Base-by-base conservation (phyloP, 768 basidiomycete species). In the Tylopilus sp. region DNA sequence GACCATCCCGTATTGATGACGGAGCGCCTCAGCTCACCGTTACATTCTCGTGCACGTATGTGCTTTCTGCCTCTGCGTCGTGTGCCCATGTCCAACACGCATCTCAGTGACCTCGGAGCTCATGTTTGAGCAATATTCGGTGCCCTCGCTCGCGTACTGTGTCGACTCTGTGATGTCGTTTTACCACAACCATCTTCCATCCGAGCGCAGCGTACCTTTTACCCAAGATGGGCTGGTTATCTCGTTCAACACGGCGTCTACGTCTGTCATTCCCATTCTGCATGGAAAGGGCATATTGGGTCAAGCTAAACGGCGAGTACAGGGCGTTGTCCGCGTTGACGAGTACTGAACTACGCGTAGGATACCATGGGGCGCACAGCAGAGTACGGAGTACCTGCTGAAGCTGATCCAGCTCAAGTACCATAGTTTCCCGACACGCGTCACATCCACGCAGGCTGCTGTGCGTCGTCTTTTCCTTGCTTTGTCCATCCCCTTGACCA, bases 361-460 rank as follows among this genome's bases (percentile, higher is more conserved):
- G 56, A 90, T 99, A 69, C 89, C 92, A 4, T 98, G 93, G 91
- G 97, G 97, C 23, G 82, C 88, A 22, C 80, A 83, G 2, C 95
- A 98, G 61, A 83, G 92, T 1, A 83, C 91, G 0, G 97, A 99
- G 49, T 89, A 97, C 62, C 78, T 98, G 45, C 81, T 95, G 53
- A 97, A 94, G 64, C 83, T 95, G 20, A 84, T 95, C 38, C 95
- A 98, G 64, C 79, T 98, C 31, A 99, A 98, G 69, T 97, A 98
- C 65, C 88, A 95, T 23, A 86, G 78, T 41, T 98, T 98, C 67
- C 90, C 92, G 6, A 88, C 87, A 1, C 84, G 91, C 39, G 81
- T 98, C 11, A 88, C 88, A 0, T 64, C 79, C 15, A 63, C 74
- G 0, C 95, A 98, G 60, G 82, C 92, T 5, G 86, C 80, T 13